These are phyloP conservation scores for Rubroboletus pulcherrimus DNA, from an alignment of 768 basidiomycete genomes.

Conservation along the genomic window DNA sequence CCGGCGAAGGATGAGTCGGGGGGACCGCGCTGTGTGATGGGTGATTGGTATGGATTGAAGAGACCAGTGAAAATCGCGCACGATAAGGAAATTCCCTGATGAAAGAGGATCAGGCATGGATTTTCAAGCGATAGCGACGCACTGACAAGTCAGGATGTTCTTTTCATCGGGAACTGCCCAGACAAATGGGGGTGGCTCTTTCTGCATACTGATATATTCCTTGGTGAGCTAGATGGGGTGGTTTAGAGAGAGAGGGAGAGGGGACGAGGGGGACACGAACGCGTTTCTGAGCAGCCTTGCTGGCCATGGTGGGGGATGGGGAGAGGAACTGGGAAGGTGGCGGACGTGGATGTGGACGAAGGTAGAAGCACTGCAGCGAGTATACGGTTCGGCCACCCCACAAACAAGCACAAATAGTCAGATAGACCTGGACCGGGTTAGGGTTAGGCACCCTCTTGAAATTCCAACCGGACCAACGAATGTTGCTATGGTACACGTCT, in stretches of 20 bases:
- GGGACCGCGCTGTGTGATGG: constrained; percentile 70
- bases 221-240: constrained; percentile 58
- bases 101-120: constrained; percentile 7
- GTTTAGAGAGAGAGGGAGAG: background rate
- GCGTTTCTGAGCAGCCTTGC: constrained; percentile 83
- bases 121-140: constrained; percentile 2
- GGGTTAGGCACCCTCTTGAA: constrained; percentile 11
- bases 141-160: constrained; percentile 92
- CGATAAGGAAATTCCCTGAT: constrained; percentile 93
- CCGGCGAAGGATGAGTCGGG: constrained; percentile 87
- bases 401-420: constrained; percentile 24
- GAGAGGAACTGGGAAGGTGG: background rate
- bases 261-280: constrained; percentile 38
- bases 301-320: constrained; percentile 53
- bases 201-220: constrained; percentile 91
- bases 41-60: constrained; percentile 6
- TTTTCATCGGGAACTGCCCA: constrained; percentile 97
- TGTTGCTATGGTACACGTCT: constrained; percentile 11
- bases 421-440: constrained; percentile 10
- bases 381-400: constrained; percentile 24
- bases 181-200: constrained; percentile 90
- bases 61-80: constrained; percentile 35
- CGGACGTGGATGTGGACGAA: constrained; percentile 22
- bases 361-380: constrained; percentile 20
- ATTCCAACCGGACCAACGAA: background rate